Conservation (phyloP, 352 stramenopile genomes). For the Thraustochytrium sp. region DNA sequence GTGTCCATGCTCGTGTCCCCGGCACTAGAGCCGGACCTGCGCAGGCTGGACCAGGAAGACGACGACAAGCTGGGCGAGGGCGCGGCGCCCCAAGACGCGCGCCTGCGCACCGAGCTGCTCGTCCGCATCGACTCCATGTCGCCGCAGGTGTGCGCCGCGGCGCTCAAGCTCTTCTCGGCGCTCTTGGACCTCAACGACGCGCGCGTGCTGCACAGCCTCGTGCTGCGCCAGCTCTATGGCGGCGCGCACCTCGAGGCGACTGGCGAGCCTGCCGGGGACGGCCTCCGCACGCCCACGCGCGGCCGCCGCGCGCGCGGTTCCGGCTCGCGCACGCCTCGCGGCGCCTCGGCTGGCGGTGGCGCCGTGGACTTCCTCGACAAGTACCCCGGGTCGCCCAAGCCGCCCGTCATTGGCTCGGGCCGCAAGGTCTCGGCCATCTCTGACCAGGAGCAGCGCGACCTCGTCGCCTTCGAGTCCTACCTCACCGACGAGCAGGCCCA, state of each 20-base stretch:
- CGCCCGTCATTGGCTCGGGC: neutral
- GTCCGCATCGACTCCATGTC: constrained; percentile 28
- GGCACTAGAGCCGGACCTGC: neutral
- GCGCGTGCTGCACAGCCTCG: constrained; percentile 10
- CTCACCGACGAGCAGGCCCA: neutral
- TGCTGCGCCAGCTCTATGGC: constrained; percentile 23
- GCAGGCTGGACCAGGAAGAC: neutral
- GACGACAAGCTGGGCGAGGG: neutral
- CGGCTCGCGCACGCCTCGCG: neutral
- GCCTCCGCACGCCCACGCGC: neutral
- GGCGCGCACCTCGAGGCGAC: neutral
- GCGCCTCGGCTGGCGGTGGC: neutral
- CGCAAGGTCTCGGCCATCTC: neutral
- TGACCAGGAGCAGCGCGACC: constrained; percentile 9
- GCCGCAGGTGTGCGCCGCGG: neutral
- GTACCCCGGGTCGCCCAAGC: neutral
- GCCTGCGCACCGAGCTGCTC: neutral
- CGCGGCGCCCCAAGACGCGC: neutral
- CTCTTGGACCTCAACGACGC: constrained; percentile 30
- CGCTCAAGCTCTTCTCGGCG: constrained; percentile 38
- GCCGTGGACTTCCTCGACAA: constrained; percentile 39
- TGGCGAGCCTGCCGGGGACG: neutral
- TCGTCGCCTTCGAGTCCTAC: constrained; percentile 23
- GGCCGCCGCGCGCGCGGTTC: neutral
- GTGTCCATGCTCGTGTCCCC: constrained; percentile 37